phyloP scores from a whole-genome alignment of 1,284 basidiomycete species.

The Ceratobasidium sp. region DNA sequence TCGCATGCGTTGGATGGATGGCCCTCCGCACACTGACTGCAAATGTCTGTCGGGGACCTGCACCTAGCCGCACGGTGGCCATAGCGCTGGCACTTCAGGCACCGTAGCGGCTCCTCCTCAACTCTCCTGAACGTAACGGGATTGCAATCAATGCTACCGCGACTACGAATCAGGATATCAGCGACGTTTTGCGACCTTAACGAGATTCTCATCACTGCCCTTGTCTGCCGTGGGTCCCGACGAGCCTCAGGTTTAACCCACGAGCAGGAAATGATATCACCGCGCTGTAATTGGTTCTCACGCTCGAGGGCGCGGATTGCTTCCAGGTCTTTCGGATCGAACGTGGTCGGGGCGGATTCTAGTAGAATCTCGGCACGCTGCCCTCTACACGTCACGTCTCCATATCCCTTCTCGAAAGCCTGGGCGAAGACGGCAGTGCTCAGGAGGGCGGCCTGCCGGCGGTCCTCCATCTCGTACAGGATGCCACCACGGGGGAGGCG shows the following conservation, averaged over 20 bases:
- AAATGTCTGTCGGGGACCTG: no score
- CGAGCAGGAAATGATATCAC: neutral
- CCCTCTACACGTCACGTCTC: neutral
- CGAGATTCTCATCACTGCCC: no score
- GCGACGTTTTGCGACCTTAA: no score
- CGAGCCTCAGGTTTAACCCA: conserved; percentile 22
- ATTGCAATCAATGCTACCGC: no score
- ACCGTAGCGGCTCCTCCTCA: no score
- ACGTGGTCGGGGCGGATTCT: neutral
- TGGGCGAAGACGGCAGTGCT: neutral
- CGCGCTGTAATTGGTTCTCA: neutral
- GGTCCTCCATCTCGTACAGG: neutral
- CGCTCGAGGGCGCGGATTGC: neutral
- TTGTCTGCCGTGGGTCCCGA: no score
- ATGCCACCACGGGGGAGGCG: conserved; percentile 1
- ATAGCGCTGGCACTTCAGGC: no score
- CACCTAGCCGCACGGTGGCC: no score
- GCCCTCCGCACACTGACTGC: no score
- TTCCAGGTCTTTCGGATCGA: neutral
- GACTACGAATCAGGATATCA: no score
- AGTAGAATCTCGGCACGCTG: neutral
- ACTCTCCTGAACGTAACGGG: no score
- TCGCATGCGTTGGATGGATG: no score
- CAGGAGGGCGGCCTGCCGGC: neutral
- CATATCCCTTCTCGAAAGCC: neutral